Evolutionary conservation across 2,329 filamentous ascomycete species (phyloP).

Genomic region (Helminthosporium solani): DNA sequence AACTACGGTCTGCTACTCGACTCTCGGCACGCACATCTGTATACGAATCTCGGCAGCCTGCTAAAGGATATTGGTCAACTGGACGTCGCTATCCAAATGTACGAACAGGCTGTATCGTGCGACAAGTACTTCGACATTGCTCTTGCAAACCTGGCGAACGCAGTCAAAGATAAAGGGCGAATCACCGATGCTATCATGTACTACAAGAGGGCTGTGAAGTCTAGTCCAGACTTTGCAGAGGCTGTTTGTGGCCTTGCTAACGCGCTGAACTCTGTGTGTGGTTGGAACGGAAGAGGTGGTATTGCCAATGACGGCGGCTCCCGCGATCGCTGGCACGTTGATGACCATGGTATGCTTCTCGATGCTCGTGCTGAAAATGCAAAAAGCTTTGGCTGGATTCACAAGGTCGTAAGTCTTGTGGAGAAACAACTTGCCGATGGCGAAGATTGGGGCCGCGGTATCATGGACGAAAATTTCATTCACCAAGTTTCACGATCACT

Average conservation of each 20-base stretch:
- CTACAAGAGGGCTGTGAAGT: slow-evolving; percentile 83
- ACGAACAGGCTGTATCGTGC: slow-evolving; percentile 88
- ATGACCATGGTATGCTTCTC: slow-evolving; percentile 76
- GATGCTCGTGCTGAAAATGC: slow-evolving; percentile 65
- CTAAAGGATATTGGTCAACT: slow-evolving; percentile 96
- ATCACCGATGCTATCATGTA: slow-evolving; percentile 90
- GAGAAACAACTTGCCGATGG: slow-evolving; percentile 84
- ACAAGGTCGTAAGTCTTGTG: slow-evolving; percentile 88
- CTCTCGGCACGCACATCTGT: slow-evolving; percentile 86
- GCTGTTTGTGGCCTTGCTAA: slow-evolving; percentile 95
- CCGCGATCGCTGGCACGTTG: slow-evolving; percentile 90
- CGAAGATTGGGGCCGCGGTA: slow-evolving; percentile 77
- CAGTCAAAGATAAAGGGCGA: slow-evolving; percentile 92
- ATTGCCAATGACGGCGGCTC: slow-evolving; percentile 71
- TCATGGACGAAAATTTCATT: slow-evolving; percentile 53
- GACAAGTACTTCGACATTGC: slow-evolving; percentile 97
- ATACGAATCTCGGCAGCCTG: slow-evolving; percentile 92
- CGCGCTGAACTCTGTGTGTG: slow-evolving; percentile 92
- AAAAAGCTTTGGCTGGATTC: slow-evolving; percentile 75
- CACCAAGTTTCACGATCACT: slow-evolving; percentile 51
- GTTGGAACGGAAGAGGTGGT: slow-evolving; percentile 88
- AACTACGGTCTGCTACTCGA: slow-evolving; percentile 90
- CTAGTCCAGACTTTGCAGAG: slow-evolving; percentile 96
- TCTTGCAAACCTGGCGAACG: slow-evolving; percentile 92
- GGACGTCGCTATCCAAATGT: slow-evolving; percentile 91